Conservation (phyloP, 495 filamentous ascomycete genomes). For the Xylaria palmicola region DNA sequence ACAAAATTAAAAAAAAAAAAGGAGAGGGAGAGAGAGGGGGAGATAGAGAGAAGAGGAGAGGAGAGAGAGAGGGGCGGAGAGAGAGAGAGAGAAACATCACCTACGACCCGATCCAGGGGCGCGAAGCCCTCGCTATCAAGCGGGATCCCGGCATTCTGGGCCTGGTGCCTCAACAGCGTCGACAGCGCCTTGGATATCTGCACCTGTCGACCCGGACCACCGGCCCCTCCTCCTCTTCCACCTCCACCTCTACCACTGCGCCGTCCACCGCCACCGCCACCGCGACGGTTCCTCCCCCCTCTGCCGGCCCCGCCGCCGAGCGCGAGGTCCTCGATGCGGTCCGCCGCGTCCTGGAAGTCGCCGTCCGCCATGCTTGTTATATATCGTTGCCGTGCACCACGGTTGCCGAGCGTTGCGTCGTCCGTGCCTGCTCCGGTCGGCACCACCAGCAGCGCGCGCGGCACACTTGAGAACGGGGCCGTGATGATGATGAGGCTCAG, state of each 20-base stretch:
- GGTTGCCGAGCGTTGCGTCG: not conserved
- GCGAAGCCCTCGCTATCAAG: conserved; percentile 80
- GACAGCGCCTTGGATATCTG: conserved; percentile 79
- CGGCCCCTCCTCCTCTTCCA: conserved; percentile 32
- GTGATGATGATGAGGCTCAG: not conserved
- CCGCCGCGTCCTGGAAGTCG: conserved; percentile 18
- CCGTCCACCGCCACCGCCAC: conserved; percentile 25
- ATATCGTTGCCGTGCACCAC: too few species aligned
- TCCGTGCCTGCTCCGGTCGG: not conserved
- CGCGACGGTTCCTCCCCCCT: conserved; percentile 12
- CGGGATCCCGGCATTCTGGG: conserved; percentile 70
- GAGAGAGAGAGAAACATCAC: conserved; percentile 39
- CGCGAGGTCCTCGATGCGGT: conserved; percentile 15
- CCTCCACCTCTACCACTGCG: conserved; percentile 29
- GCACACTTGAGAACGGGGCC: not conserved
- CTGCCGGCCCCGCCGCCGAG: conserved; percentile 9
- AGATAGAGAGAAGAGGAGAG: not conserved
- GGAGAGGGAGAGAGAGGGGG: not conserved
- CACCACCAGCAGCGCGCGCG: not conserved
- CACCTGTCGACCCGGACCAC: conserved; percentile 52
- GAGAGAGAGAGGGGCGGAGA: not conserved
- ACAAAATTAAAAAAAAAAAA: not conserved
- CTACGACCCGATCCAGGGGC: conserved; percentile 72
- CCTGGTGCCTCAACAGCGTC: conserved; percentile 78
- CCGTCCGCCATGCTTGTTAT: conserved; percentile 13